phyloP scores from a whole-genome alignment of 805 yeast species.

The Barnettozyma sp. region DNA sequence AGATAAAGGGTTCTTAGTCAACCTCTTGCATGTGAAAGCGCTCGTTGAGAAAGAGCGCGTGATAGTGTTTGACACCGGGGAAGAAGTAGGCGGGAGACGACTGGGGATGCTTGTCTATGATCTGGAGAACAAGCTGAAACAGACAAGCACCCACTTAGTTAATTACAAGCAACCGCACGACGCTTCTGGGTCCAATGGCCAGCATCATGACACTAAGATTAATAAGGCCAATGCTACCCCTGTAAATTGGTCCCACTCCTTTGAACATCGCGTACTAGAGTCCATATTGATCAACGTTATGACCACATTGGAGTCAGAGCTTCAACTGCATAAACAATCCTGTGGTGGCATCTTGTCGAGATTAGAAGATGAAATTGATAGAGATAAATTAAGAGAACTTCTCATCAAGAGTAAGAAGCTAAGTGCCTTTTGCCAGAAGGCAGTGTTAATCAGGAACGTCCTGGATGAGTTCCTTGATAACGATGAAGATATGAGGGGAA shows the following conservation, averaged over 20 bases:
- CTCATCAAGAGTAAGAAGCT: constrained; percentile 67
- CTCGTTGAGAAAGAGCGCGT: constrained; percentile 75
- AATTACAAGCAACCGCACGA: too few relatives aligned
- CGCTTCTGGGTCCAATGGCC: too few relatives aligned
- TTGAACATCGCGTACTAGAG: constrained; percentile 80
- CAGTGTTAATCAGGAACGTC: constrained; percentile 68
- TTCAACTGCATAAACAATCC: constrained; percentile 46
- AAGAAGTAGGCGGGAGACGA: constrained; percentile 52
- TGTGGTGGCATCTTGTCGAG: constrained; percentile 63
- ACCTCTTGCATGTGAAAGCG: constrained; percentile 83
- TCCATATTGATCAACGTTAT: constrained; percentile 75
- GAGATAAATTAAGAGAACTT: constrained; percentile 66
- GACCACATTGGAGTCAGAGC: constrained; percentile 71
- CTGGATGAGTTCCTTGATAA: constrained; percentile 78
- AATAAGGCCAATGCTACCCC: constrained; percentile 13
- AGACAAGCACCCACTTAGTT: not conserved
- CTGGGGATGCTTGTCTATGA: constrained; percentile 80
- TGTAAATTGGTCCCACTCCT: constrained; percentile 39
- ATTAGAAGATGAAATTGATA: constrained; percentile 71
- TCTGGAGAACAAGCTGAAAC: constrained; percentile 62
- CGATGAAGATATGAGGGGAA: constrained; percentile 75
- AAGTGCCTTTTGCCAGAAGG: constrained; percentile 67
- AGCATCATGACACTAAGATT: not conserved
- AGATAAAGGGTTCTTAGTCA: constrained; percentile 68
- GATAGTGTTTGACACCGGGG: constrained; percentile 66